Percentiles rank a stretch among this genome's conserved stretches.
phyloP scores from a whole-genome alignment of 768 basidiomycete species.

The Roridomyces roridus region DNA sequence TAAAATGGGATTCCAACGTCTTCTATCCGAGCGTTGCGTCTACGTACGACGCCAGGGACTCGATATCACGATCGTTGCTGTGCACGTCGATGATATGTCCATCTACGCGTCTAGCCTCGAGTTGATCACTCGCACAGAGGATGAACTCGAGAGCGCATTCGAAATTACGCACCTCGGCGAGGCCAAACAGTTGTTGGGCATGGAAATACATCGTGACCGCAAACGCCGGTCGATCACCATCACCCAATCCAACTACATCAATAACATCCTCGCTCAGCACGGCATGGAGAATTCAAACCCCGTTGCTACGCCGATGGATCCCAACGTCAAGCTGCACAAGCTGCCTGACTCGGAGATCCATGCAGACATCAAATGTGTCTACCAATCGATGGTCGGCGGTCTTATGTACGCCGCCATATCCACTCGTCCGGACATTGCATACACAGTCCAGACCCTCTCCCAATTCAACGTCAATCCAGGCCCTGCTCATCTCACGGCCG shows the following conservation, averaged over 20 bases:
- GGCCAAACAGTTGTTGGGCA: slow-evolving; percentile 27
- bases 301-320: slow-evolving; percentile 23
- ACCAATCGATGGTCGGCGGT: slow-evolving; percentile 31
- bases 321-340: slow-evolving; percentile 18
- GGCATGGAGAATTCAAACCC: slow-evolving; percentile 21
- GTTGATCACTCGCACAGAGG: not conserved
- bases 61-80: too few species aligned
- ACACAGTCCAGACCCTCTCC: slow-evolving; percentile 30
- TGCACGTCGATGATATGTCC: too few species aligned
- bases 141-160: slow-evolving; percentile 22
- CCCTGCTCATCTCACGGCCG: slow-evolving; percentile 36
- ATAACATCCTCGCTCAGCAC: slow-evolving; percentile 13
- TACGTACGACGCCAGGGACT: not conserved
- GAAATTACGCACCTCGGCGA: slow-evolving; percentile 24
- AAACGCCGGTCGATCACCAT: slow-evolving; percentile 4
- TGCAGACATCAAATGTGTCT: slow-evolving; percentile 20
- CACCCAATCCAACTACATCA: slow-evolving; percentile 25
- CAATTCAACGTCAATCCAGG: slow-evolving; percentile 37
- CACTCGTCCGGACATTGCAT: slow-evolving; percentile 43
- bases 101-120: slow-evolving; percentile 17
- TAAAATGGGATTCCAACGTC: slow-evolving; percentile 7
- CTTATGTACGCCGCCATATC: slow-evolving; percentile 6
- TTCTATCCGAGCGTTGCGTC: slow-evolving; percentile 14
- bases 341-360: not conserved
- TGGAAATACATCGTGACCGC: slow-evolving; percentile 27